Base-by-base conservation (phyloP, 805 yeast species). In the Hanseniaspora mollemarum region DNA sequence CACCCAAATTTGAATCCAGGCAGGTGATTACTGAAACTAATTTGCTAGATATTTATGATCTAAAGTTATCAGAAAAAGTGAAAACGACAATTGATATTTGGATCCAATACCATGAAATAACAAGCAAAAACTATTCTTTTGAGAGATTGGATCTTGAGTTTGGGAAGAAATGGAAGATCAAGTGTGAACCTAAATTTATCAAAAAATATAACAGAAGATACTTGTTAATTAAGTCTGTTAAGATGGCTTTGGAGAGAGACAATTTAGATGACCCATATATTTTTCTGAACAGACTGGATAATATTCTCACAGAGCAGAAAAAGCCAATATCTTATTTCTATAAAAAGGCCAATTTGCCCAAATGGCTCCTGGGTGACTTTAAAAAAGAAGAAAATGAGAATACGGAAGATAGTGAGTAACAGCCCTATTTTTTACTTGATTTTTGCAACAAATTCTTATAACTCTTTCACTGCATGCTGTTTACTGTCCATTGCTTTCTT, bases 131-230 rank as follows among this genome's bases (percentile, higher is more conserved):
- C 8, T 50, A 51, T n/a, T 54, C 57, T 10, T 49, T 56, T 24
- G 33, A 46, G 8, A 38, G 49, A 6, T 28, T 56, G 25, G 56
- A 56, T 24, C n/a, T 15, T 10, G 40, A 53, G 25, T 56, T 42
- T 32, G 53, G 55, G 19, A 56, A 42, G 7, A 54, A 52, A n/a
- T 55, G 57, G 57, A 45, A 55, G 18, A 43, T 52, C 16, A 50
- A 55, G 16, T 50, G 54, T 15, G 49, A 51, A 22, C 51, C 53
- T 24, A 55, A 55, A 29, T 55, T 55, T 25, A 52, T 53, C 21
- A 55, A 55, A 28, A 55, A 55, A 43, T 55, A 54, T 25, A 54
- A 54, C 26, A 51, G 57, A 41, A 49, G 57, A 24, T 38, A 54
- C 19, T 43, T 55, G 8, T 29, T 55, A 16, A 49, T 52, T 16